phyloP scores from a whole-genome alignment of 2,329 filamentous ascomycete genomes.

The Chaetothyriales sp. region DNA sequence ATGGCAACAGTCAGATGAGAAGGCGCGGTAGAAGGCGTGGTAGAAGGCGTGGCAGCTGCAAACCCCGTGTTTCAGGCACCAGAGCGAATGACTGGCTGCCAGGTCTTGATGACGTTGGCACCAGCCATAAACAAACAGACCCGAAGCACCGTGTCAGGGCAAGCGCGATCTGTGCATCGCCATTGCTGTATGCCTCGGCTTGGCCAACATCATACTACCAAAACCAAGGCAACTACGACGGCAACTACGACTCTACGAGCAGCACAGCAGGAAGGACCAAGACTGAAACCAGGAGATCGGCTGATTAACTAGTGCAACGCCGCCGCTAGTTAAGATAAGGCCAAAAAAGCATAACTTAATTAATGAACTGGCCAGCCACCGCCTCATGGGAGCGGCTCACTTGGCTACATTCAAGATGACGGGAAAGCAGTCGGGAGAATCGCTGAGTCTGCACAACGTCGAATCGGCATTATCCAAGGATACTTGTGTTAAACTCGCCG shows the following conservation, averaged over 20 bases:
- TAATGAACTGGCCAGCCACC: neutral
- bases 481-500: constrained; percentile 70
- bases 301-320: neutral
- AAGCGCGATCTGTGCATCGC: neutral
- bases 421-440: neutral
- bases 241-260: no score
- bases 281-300: neutral
- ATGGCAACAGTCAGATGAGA: neutral
- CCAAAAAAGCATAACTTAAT: neutral
- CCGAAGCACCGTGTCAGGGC: neutral
- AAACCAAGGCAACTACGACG: neutral
- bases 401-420: neutral
- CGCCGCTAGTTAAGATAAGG: neutral
- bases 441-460: constrained; percentile 45
- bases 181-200: neutral
- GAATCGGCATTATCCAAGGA: constrained; percentile 54
- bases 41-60: no score
- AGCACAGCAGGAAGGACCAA: neutral
- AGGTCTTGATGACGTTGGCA: neutral
- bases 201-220: neutral
- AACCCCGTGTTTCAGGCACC: neutral
- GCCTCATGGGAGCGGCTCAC: neutral
- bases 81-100: neutral
- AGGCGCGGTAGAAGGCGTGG: neutral
- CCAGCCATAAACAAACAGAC: neutral